Evolutionary conservation across 352 stramenopile genomes (phyloP), one percentile per base, ranked within the genome.

Genomic region (Pythium plurisporium): DNA sequence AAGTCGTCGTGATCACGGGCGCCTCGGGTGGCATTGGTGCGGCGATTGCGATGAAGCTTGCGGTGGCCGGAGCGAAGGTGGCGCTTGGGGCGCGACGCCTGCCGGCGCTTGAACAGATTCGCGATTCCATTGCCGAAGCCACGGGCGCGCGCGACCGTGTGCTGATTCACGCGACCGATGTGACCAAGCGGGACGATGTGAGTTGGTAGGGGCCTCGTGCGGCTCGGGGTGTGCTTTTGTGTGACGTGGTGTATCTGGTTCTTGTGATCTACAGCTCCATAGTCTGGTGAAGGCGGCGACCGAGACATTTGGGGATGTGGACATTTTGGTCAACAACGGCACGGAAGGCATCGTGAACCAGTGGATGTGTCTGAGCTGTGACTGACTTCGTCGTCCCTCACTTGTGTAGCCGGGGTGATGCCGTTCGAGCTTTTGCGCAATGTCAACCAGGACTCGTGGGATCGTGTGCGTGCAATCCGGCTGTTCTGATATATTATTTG

Each of bases 261-360:
- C 30, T 37, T 29, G n/a, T 26, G 4, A 20, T 37, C 11, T 11
- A 22, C 31, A 78, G 70, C 31, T 93, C 34, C 74, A 89, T 42
- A 69, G 64, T 19, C 72, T 93, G 2, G 81, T 92, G 25, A 52
- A 58, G 19, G 75, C 67, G 56, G 79, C 80, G 22, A 82, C 86
- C 44, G 68, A 78, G 22, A 49, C 40, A 7, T 86, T 96, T 33
- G 83, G 82, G 6, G 66, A 75, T 5, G 69, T 96, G 20, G 86
- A 96, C 56, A 95, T 96, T 47, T 72, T 97, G 37, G 79, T 97
- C 19, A 96, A 96, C 72, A 95, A 95, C 46, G 78, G 76, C 85
- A 17, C 17, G 45, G 41, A 29, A 43, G 17, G 19, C 9, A n/a
- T 27, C 30, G n/a, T 48, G 20, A n/a, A 47, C 29, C 27, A 20